phyloP scores from a whole-genome alignment of 768 basidiomycete species.

The Pulveroboletus sp. region DNA sequence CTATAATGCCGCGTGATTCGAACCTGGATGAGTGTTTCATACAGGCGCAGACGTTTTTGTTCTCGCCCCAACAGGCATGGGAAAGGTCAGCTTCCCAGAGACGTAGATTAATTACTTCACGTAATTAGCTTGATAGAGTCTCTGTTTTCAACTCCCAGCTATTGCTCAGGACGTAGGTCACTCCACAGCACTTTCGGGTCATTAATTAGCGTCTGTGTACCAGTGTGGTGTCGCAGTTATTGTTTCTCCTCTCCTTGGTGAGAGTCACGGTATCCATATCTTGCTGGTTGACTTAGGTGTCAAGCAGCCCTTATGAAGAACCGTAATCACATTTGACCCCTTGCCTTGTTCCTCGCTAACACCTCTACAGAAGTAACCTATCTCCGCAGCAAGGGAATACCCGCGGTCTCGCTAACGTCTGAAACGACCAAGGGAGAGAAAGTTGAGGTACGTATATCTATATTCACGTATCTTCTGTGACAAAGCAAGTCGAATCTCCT shows the following conservation, averaged over 20 bases:
- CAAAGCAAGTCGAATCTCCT: neutral
- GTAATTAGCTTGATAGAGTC: conserved; percentile 47
- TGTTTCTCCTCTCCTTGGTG: conserved; percentile 73
- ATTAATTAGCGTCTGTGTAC: neutral
- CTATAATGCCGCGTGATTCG: neutral
- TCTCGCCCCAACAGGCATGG: conserved; percentile 85
- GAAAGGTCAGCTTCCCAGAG: conserved; percentile 50
- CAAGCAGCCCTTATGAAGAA: conserved; percentile 73
- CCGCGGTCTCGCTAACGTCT: conserved; percentile 61
- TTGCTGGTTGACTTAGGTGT: neutral
- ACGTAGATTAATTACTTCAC: neutral
- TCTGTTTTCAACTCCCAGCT: conserved; percentile 85
- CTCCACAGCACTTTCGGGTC: neutral
- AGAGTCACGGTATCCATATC: conserved; percentile 9
- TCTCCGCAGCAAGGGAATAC: conserved; percentile 49
- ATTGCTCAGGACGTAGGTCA: conserved; percentile 50
- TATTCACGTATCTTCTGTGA: neutral
- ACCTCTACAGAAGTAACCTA: conserved; percentile 53
- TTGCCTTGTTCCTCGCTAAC: neutral
- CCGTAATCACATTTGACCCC: conserved; percentile 42
- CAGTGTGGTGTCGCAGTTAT: conserved; percentile 71
- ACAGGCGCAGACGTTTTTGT: conserved; percentile 71
- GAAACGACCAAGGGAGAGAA: conserved; percentile 56
- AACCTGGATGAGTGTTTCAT: neutral
- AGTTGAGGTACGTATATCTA: conserved; percentile 41